Conservation (phyloP, 805 yeast genomes). For the Saccharomycopsis microspora region DNA sequence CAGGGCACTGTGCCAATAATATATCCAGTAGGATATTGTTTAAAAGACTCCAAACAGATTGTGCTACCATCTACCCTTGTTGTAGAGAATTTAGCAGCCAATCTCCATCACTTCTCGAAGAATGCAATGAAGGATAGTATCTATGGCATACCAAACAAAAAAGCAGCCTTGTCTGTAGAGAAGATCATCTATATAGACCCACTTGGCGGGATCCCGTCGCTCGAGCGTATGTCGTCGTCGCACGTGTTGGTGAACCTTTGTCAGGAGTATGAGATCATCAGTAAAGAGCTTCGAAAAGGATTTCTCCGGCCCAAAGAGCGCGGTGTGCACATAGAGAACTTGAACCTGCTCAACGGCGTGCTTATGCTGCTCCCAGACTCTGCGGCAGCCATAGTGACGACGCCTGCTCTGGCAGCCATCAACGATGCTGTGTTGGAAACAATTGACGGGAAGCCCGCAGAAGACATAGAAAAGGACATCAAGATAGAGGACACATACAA, state of each 20-base stretch:
- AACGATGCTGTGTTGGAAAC: conserved; percentile 10
- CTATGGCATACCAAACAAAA: conserved; percentile 11
- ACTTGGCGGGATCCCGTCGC: conserved; percentile 84
- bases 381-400: conserved; percentile 80
- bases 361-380: conserved; percentile 38
- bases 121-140: conserved; percentile 23
- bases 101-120: conserved; percentile 22
- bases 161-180: conserved; percentile 46
- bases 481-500: conserved; percentile 13
- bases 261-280: conserved; percentile 66
- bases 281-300: conserved; percentile 52
- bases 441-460: conserved; percentile 2
- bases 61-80: conserved; percentile 18
- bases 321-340: conserved; percentile 52
- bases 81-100: conserved; percentile 30
- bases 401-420: conserved; percentile 60
- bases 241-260: conserved; percentile 80
- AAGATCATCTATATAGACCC: conserved; percentile 73
- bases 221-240: conserved; percentile 67
- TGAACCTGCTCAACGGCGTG: conserved; percentile 51
- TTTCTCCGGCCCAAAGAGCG: conserved; percentile 33
- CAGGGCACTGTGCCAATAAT: conserved; percentile 44
- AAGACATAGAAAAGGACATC: background rate
- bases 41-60: conserved; percentile 22
- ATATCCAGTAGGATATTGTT: conserved; percentile 42